phyloP scores from a whole-genome alignment of 179 eudicot species.

The Actinidia polygama region DNA sequence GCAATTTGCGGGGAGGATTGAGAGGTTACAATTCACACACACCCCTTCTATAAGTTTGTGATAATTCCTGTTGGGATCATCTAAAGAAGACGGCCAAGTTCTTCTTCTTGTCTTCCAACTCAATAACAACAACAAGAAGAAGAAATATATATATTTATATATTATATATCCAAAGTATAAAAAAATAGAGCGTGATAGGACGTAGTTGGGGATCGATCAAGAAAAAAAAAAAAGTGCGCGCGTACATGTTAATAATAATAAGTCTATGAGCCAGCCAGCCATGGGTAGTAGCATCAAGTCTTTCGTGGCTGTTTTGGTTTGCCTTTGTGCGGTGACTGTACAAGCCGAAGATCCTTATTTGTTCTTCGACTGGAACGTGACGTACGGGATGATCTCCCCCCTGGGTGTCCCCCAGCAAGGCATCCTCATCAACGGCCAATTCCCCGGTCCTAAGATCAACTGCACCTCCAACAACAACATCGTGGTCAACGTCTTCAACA shows the following conservation, averaged over 20 bases:
- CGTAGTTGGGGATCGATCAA: too few species aligned
- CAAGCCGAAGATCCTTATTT: conserved; percentile 38
- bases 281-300: conserved; percentile 18
- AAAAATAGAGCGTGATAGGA: too few species aligned
- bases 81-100: neutral
- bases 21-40: neutral
- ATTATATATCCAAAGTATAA: neutral
- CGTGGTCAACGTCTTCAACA: conserved; percentile 36
- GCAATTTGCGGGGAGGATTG: neutral
- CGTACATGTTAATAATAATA: too few species aligned
- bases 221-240: neutral
- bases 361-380: conserved; percentile 34
- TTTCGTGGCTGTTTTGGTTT: conserved; percentile 17
- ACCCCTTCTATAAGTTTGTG: neutral
- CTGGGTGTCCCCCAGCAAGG: conserved; percentile 35
- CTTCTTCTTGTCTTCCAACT: neutral
- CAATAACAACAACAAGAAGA: neutral
- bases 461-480: conserved; percentile 41
- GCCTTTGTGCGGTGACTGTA: conserved; percentile 10
- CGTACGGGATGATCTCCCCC: conserved; percentile 33
- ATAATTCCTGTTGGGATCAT: neutral
- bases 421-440: conserved; percentile 37
- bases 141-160: neutral
- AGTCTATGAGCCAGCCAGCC: neutral
- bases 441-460: conserved; percentile 41